Evolutionary conservation across 108 stramenopile species (phyloP), one percentile per base, ranked within the genome.

Genomic region (Poteriospumella lacustris): DNA sequence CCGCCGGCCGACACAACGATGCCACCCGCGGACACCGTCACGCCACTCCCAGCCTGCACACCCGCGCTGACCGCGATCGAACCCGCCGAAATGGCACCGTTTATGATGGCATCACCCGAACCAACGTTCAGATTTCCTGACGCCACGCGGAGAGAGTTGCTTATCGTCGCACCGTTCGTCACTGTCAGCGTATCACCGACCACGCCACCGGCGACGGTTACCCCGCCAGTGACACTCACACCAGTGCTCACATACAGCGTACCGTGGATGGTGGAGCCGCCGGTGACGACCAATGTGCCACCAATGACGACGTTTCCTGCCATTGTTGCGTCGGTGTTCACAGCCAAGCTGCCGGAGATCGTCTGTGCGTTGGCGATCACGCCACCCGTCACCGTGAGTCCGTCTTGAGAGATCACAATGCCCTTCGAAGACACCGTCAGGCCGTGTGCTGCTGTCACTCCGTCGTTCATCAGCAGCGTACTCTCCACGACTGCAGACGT

Each of bases 301-400:
- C 24, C 24, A 56, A 15, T 24, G 15, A 15, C 52, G 24, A 24
- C 52, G 15, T 15, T 56, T 19, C 15, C 52, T 19, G 24, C 52
- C 15, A 68, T 68, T 19, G 19, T 19, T 39, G 15, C 64, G 12
- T 12, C 19, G 15, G 38, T 68, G 28, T 19, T 19, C 12, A 19
- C 24, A 19, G 36, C 36, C 15, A 12, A 12, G 36, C 64, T 68
- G 12, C 40, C 31, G 31, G 70, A 29, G 3, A 73, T 26, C 47
- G 41, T 26, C 47, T 33, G 5, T 5, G 31, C 70, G 31, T 24
- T 24, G 3, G 36, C 43, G 5, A 42, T 24, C 31, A 73, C 38
- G 36, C 70, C 70, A 73, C 70, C 70, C 3, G 43, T 56, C 26
- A 42, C 42, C 28, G 28, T 73, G 28, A 38, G 28, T 9, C 70